Evolutionary conservation across 345 rosid genomes (phyloP).

Genomic region (Eucalyptus guilfoylei): DNA sequence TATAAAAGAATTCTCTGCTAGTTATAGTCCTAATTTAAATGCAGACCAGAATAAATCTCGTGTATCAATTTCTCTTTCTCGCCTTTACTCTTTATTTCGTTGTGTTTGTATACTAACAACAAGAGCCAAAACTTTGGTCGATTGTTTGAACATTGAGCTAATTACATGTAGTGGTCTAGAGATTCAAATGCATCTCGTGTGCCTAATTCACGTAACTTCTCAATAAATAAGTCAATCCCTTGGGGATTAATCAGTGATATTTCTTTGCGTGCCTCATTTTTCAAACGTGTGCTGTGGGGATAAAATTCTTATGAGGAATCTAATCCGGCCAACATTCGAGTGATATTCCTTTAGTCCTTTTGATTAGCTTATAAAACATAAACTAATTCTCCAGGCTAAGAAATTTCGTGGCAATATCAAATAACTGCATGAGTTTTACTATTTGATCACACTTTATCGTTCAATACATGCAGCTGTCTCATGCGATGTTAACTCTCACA

Average conservation of each 20-base stretch:
- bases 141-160: background rate
- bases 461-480: too few relatives aligned
- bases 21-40: accelerated
- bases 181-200: background rate
- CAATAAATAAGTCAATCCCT: background rate
- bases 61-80: too few relatives aligned
- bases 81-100: accelerated
- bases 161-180: background rate
- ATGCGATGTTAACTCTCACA: background rate
- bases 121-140: background rate
- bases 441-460: background rate
- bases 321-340: background rate
- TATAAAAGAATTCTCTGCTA: accelerated
- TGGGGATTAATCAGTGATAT: background rate
- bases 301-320: background rate
- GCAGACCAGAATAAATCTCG: accelerated
- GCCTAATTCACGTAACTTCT: background rate
- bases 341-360: background rate
- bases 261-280: background rate
- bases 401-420: background rate
- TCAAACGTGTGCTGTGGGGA: background rate
- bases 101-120: too few relatives aligned
- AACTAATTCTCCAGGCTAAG: background rate
- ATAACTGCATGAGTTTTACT: background rate
- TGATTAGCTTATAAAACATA: background rate